Conservation (phyloP, 257 asterid species). For the Solanum medicagineum region DNA sequence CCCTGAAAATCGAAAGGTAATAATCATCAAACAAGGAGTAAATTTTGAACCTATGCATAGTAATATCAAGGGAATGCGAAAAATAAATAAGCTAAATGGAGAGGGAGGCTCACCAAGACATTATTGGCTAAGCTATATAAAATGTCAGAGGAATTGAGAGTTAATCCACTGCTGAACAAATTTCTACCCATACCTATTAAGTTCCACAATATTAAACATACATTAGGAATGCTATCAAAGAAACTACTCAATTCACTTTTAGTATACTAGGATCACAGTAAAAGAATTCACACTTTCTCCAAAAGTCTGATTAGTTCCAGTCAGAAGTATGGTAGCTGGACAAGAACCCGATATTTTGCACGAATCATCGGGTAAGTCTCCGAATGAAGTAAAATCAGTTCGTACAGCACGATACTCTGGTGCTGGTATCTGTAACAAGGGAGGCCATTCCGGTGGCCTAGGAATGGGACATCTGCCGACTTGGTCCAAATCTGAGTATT, state of each 20-base stretch:
- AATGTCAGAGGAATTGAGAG: constrained; percentile 42
- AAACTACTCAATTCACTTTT: not conserved
- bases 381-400: constrained; percentile 26
- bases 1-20: constrained; percentile 49
- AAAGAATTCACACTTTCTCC: constrained; percentile 46
- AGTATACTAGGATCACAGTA: not conserved
- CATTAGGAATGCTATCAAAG: not conserved
- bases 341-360: constrained; percentile 78
- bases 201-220: not conserved
- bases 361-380: constrained; percentile 62
- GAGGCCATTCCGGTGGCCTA: constrained; percentile 81
- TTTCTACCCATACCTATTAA: constrained; percentile 57
- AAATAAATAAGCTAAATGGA: not conserved
- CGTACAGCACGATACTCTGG: constrained; percentile 64
- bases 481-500: constrained; percentile 72
- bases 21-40: not conserved
- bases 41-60: not conserved
- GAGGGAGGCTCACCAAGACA: constrained; percentile 52
- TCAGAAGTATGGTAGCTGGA: constrained; percentile 66
- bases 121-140: constrained; percentile 44
- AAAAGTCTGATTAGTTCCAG: constrained; percentile 70
- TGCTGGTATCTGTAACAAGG: constrained; percentile 64
- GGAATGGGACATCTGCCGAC: constrained; percentile 54
- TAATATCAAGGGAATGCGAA: not conserved
- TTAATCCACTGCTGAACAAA: constrained; percentile 37